Percentiles rank a stretch among this genome's conserved stretches.
These are phyloP conservation scores for Myochromella boudieri DNA, from an alignment of 768 basidiomycete genomes.

Conservation along the genomic window DNA sequence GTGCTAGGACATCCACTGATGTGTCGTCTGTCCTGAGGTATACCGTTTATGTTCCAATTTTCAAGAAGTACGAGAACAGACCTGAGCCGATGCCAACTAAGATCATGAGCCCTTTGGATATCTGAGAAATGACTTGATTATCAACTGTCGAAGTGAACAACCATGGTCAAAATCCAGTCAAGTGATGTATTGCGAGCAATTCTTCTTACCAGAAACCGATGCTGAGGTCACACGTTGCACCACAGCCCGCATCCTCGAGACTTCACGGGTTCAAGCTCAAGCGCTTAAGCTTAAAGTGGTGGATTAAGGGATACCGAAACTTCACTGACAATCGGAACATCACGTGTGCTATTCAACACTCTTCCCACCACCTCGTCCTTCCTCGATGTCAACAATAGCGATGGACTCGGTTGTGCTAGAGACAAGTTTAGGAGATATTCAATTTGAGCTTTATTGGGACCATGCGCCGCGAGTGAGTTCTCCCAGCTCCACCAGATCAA, in stretches of 20 bases:
- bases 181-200: no score
- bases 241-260: constrained; percentile 80
- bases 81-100: constrained; percentile 87
- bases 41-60: constrained; percentile 7
- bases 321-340: not conserved
- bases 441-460: constrained; percentile 90
- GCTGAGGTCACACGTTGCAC: constrained; percentile 83
- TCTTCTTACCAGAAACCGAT: constrained; percentile 70
- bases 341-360: constrained; percentile 7
- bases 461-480: constrained; percentile 75
- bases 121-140: constrained; percentile 73
- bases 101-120: constrained; percentile 85
- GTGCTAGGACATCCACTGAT: constrained; percentile 60
- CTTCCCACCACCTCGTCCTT: not conserved
- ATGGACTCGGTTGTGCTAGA: constrained; percentile 71
- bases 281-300: no score
- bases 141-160: constrained; percentile 60
- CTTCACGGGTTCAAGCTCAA: no score
- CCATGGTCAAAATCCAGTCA: not conserved
- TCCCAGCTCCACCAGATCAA: constrained; percentile 15
- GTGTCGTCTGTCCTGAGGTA: constrained; percentile 72
- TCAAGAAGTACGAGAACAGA: constrained; percentile 30
- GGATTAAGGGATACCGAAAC: no score
- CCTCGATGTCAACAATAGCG: constrained; percentile 21
- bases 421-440: constrained; percentile 83